Conservation (phyloP, 129 eudicot genomes). For the Arctium minus region DNA sequence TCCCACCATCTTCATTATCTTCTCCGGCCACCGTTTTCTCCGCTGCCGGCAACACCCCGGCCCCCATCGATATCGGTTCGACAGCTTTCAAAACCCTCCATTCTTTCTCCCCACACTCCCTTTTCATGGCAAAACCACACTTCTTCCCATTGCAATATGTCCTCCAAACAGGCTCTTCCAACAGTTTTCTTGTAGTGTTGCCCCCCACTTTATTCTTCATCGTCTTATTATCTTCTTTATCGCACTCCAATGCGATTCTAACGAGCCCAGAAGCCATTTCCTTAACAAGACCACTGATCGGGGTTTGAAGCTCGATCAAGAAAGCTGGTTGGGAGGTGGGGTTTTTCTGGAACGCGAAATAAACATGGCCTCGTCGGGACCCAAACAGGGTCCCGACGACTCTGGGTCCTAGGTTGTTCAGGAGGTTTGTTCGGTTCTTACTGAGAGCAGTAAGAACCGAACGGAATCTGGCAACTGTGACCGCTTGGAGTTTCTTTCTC, state of each 20-base stretch:
- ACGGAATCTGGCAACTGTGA: conserved; percentile 57
- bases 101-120: conserved; percentile 69
- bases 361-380: conserved; percentile 62
- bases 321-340: conserved; percentile 58
- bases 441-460: conserved; percentile 47
- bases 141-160: conserved; percentile 76
- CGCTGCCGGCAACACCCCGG: conserved; percentile 70
- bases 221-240: conserved; percentile 37
- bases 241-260: conserved; percentile 69
- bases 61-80: conserved; percentile 86
- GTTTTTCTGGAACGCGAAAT: conserved; percentile 61
- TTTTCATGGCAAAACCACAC: conserved; percentile 60
- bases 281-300: conserved; percentile 54
- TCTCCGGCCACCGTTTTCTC: conserved; percentile 34
- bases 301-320: conserved; percentile 74
- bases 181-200: conserved; percentile 6
- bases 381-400: conserved; percentile 80
- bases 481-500: conserved; percentile 59
- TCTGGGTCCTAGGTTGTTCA: conserved; percentile 41
- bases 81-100: conserved; percentile 63
- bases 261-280: conserved; percentile 89
- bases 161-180: conserved; percentile 81
- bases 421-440: conserved; percentile 34
- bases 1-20: conserved; percentile 44
- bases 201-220: conserved; percentile 13